Percentiles rank a stretch among this genome's conserved stretches.
These are phyloP conservation scores for Colletotrichum sansevieriae DNA, from an alignment of 2,329 filamentous ascomycete species.

Conservation along the genomic window DNA sequence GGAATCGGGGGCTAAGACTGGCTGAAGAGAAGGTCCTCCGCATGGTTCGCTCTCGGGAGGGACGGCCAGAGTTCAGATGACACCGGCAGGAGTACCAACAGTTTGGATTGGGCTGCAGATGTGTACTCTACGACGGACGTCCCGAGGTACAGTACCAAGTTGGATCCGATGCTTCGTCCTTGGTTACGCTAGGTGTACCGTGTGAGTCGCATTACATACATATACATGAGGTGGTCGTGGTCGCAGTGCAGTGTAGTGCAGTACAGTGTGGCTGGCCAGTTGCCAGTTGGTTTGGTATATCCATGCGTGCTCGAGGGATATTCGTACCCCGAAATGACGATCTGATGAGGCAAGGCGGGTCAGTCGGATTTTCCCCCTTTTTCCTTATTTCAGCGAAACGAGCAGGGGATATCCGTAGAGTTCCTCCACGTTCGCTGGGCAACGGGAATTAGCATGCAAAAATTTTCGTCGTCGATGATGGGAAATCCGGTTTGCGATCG, in stretches of 20 bases:
- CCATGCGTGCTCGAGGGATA: not conserved
- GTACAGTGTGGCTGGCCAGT: no score
- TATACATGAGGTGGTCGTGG: not conserved
- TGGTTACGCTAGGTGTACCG: not conserved
- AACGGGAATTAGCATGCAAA: constrained; percentile 17
- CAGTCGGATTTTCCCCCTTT: constrained; percentile 1
- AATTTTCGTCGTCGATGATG: constrained; percentile 7
- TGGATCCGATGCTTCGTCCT: not conserved
- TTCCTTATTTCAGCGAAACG: constrained; percentile 1
- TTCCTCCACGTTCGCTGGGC: not conserved
- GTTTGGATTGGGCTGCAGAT: constrained; percentile 35
- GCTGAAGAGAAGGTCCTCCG: constrained; percentile 9
- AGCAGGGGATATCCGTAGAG: constrained; percentile 2
- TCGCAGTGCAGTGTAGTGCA: no score
- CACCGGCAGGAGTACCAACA: constrained; percentile 20
- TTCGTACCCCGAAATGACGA: constrained; percentile 16
- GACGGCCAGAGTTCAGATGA: constrained; percentile 30
- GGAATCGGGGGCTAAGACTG: constrained; percentile 14
- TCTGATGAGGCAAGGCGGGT: constrained; percentile 9
- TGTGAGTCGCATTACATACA: not conserved
- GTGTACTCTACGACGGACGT: constrained; percentile 1
- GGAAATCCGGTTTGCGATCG: constrained; percentile 8
- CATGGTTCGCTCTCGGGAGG: constrained; percentile 27
- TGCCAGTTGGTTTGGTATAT: not conserved
- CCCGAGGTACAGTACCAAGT: constrained; percentile 1